Conservation (phyloP, 2,329 filamentous ascomycete species). For the Arthrobotrys sphaeroides region DNA sequence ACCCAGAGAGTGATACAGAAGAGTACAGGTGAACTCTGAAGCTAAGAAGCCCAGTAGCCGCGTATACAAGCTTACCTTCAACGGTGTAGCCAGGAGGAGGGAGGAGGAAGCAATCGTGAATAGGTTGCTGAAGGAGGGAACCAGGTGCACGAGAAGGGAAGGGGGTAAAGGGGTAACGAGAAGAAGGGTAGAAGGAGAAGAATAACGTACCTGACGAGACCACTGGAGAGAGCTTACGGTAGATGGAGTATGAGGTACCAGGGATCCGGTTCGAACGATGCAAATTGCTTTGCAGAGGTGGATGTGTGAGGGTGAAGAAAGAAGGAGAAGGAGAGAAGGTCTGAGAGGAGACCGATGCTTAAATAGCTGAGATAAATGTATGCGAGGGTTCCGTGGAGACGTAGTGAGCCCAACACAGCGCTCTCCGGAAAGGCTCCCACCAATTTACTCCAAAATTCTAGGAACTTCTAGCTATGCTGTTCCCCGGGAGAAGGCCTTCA, state of each 20-base stretch:
- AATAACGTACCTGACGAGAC: neutral
- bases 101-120: neutral
- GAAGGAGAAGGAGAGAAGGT: slow-evolving; percentile 1
- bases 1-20: neutral
- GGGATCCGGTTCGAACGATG: neutral
- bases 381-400: neutral
- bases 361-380: slow-evolving; percentile 5
- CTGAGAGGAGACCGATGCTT: neutral
- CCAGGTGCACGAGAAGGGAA: neutral
- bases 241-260: neutral
- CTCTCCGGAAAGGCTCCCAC: neutral
- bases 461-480: neutral
- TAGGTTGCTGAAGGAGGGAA: slow-evolving; percentile 9
- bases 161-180: neutral
- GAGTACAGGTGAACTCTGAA: neutral
- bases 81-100: neutral
- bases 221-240: neutral
- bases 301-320: slow-evolving; percentile 13
- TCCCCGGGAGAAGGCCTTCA: neutral
- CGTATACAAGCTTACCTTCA: slow-evolving; percentile 3
- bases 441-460: neutral
- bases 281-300: neutral
- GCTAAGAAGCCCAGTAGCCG: neutral
- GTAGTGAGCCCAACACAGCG: neutral
- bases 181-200: slow-evolving; percentile 9